Conservation (phyloP, 305 asterid genomes). For the Fraxinus baroniana region DNA sequence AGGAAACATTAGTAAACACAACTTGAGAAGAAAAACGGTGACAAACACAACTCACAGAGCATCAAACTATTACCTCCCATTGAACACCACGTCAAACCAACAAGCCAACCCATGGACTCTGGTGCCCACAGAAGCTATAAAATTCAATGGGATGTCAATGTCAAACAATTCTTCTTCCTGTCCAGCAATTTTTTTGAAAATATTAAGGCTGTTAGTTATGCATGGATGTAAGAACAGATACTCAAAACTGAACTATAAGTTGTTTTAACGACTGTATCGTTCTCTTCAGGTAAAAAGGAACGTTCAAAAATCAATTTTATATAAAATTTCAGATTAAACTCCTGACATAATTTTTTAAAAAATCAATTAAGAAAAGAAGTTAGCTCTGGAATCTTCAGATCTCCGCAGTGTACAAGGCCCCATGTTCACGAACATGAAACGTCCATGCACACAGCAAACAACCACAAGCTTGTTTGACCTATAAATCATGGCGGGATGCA, state of each 20-base stretch:
- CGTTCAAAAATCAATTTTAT: not conserved
- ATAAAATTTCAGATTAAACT: too few species aligned
- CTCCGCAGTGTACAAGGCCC: not conserved
- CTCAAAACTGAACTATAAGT: not conserved
- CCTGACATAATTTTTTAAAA: too few species aligned
- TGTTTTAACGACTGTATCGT: not conserved
- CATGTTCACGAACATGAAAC: not conserved
- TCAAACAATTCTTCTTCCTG: constrained; percentile 97
- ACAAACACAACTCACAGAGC: not conserved
- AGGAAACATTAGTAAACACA: constrained; percentile 12
- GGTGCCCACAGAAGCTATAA: constrained; percentile 68
- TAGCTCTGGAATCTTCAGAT: too few species aligned
- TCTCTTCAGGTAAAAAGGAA: not conserved
- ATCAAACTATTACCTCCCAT: constrained; percentile 67
- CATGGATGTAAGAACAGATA: not conserved
- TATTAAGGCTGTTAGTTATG: not conserved
- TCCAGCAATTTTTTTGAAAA: not conserved
- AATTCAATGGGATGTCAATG: constrained; percentile 74
- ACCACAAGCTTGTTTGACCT: not conserved
- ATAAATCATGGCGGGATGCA: not conserved
- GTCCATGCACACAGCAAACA: not conserved
- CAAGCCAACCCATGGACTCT: constrained; percentile 95
- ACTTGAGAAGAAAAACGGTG: constrained; percentile 1
- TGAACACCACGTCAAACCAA: constrained; percentile 90
- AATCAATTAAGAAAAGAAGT: too few species aligned